These are phyloP conservation scores for Schwanniomyces etchellsii DNA, from an alignment of 1,139 yeast genomes.

Conservation along the genomic window DNA sequence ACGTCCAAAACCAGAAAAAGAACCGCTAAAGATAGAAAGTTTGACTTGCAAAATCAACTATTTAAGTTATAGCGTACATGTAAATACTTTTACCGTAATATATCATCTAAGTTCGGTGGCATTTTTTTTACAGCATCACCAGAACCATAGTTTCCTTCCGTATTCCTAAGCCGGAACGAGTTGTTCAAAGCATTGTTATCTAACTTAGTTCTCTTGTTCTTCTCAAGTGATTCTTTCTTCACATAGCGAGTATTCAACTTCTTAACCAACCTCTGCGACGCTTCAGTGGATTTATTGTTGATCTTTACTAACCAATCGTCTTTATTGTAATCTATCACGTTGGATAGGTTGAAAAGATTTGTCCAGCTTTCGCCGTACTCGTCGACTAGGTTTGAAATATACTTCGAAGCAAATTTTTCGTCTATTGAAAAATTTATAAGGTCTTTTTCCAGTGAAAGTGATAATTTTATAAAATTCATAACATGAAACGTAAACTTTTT, in stretches of 20 bases:
- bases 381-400: slow-evolving; percentile 1
- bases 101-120: slow-evolving; percentile 29
- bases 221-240: slow-evolving; percentile 9
- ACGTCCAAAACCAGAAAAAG: slow-evolving; percentile 30
- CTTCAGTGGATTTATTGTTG: slow-evolving; percentile 8
- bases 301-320: slow-evolving; percentile 10
- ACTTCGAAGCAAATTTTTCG: slow-evolving; percentile 15
- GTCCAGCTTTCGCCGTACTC: slow-evolving; percentile 10
- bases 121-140: slow-evolving; percentile 25
- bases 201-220: slow-evolving; percentile 13
- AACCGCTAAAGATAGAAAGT: slow-evolving; percentile 43
- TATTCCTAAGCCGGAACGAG: slow-evolving; percentile 4
- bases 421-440: slow-evolving; percentile 18
- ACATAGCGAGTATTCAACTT: slow-evolving; percentile 15
- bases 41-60: slow-evolving; percentile 33
- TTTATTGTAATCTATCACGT: slow-evolving; percentile 20
- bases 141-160: slow-evolving; percentile 20
- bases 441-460: slow-evolving; percentile 18
- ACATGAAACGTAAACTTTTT: slow-evolving; percentile 22
- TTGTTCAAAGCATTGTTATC: slow-evolving; percentile 2
- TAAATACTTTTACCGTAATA: slow-evolving; percentile 9
- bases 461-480: slow-evolving; percentile 19
- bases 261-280: slow-evolving; percentile 15
- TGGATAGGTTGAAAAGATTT: slow-evolving; percentile 25
- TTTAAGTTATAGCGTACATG: slow-evolving; percentile 25